These are phyloP conservation scores for Pythium volutum DNA, from an alignment of 352 stramenopile species.

Conservation along the genomic window DNA sequence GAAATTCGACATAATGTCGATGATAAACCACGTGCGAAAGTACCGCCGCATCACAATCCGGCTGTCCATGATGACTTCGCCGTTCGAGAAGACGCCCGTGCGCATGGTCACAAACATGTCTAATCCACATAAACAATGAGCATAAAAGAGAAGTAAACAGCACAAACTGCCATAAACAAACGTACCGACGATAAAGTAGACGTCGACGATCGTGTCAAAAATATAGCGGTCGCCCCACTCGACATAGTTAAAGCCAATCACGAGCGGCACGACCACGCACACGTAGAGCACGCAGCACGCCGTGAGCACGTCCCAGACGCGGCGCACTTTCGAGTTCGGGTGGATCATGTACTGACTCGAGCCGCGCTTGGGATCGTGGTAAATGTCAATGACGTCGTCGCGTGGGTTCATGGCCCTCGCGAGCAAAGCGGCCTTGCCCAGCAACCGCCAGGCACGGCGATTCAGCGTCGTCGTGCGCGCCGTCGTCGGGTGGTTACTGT, in stretches of 20 bases:
- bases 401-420: slow-evolving; percentile 29
- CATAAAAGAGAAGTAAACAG: slow-evolving; percentile 19
- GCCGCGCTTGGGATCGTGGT: slow-evolving; percentile 61
- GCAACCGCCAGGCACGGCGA: slow-evolving; percentile 26
- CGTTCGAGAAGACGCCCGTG: slow-evolving; percentile 70
- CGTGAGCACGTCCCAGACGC: slow-evolving; percentile 70
- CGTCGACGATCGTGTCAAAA: slow-evolving; percentile 72
- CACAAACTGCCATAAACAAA: too few relatives aligned
- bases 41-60: slow-evolving; percentile 61
- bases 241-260: slow-evolving; percentile 67
- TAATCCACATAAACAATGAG: neutral
- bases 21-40: slow-evolving; percentile 74
- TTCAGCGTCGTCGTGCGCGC: slow-evolving; percentile 3
- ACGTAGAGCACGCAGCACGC: slow-evolving; percentile 77
- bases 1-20: slow-evolving; percentile 83
- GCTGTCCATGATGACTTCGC: slow-evolving; percentile 80
- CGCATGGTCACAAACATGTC: slow-evolving; percentile 82
- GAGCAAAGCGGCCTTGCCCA: slow-evolving; percentile 29
- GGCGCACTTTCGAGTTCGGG: slow-evolving; percentile 71
- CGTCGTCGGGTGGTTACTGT: slow-evolving; percentile 1
- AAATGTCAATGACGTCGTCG: slow-evolving; percentile 71
- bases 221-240: slow-evolving; percentile 46
- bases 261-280: slow-evolving; percentile 58
- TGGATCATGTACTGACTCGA: slow-evolving; percentile 70
- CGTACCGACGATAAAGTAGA: slow-evolving; percentile 63